Percentiles rank a stretch among this genome's conserved stretches.
Evolutionary conservation across 2,329 filamentous ascomycete species (phyloP).

Genomic region (Penicillium sp.): DNA sequence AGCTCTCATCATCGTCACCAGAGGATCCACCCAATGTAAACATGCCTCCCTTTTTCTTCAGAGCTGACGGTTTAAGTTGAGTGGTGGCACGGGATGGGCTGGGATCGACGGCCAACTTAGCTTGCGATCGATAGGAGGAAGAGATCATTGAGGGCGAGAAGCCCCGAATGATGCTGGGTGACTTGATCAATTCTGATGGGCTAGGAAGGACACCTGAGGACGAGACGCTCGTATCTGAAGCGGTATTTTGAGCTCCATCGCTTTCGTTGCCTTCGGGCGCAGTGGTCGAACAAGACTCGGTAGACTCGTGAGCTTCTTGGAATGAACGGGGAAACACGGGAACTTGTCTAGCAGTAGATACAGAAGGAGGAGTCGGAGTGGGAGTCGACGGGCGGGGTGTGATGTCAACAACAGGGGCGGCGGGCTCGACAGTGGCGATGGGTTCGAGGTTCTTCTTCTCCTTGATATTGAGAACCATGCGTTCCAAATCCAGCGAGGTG

Average conservation of each 20-base stretch:
- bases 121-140: conserved; percentile 65
- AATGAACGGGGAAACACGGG: conserved; percentile 29
- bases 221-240: conserved; percentile 63
- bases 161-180: conserved; percentile 75
- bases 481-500: conserved; percentile 87
- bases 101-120: conserved; percentile 52
- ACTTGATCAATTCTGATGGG: conserved; percentile 52
- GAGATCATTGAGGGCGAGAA: conserved; percentile 77
- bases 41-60: conserved; percentile 68
- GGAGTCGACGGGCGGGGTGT: conserved; percentile 46
- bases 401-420: conserved; percentile 41
- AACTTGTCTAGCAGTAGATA: conserved; percentile 31
- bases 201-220: conserved; percentile 47
- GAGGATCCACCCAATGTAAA: conserved; percentile 78
- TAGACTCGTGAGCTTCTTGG: conserved; percentile 44
- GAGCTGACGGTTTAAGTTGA: conserved; percentile 54
- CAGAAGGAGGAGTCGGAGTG: conserved; percentile 37
- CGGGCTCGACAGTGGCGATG: conserved; percentile 43
- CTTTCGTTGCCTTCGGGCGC: conserved; percentile 46
- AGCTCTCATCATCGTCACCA: conserved; percentile 78
- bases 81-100: conserved; percentile 60
- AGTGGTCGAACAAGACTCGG: conserved; percentile 63
- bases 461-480: conserved; percentile 90
- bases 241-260: conserved; percentile 41
- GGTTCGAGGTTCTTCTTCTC: conserved; percentile 71